These are phyloP conservation scores for Oryza glaberrima DNA, from an alignment of 176 grass and related monocot genomes.

Conservation along the genomic window DNA sequence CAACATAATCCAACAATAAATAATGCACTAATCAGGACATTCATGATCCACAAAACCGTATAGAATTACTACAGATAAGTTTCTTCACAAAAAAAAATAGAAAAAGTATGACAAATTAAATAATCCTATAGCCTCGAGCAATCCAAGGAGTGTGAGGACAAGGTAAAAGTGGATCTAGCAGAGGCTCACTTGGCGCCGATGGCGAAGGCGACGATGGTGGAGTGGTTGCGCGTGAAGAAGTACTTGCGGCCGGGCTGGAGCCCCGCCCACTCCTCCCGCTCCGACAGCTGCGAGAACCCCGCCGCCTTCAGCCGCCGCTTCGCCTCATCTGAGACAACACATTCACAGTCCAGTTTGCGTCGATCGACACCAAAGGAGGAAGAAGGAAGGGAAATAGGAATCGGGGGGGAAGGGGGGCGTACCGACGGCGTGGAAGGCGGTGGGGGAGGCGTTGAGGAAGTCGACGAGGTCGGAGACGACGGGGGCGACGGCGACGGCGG, in stretches of 20 bases:
- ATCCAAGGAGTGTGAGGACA: background rate
- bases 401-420: background rate
- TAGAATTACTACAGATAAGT: background rate
- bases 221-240: constrained; percentile 95
- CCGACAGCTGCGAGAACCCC: constrained; percentile 77
- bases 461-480: constrained; percentile 42
- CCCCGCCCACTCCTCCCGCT: constrained; percentile 79
- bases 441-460: constrained; percentile 45
- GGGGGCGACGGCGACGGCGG: background rate
- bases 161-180: constrained; percentile 14
- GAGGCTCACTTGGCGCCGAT: constrained; percentile 73
- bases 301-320: constrained; percentile 72
- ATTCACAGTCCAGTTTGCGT: background rate
- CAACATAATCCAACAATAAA: constrained; percentile 31
- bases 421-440: constrained; percentile 52
- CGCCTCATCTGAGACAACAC: constrained; percentile 54
- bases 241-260: constrained; percentile 80
- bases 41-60: constrained; percentile 18
- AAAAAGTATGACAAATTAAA: background rate
- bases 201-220: constrained; percentile 87
- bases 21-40: background rate
- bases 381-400: background rate
- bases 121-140: background rate
- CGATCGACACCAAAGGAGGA: background rate
- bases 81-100: background rate